These are phyloP conservation scores for Russula abietina DNA, from an alignment of 768 basidiomycete species.

Conservation along the genomic window DNA sequence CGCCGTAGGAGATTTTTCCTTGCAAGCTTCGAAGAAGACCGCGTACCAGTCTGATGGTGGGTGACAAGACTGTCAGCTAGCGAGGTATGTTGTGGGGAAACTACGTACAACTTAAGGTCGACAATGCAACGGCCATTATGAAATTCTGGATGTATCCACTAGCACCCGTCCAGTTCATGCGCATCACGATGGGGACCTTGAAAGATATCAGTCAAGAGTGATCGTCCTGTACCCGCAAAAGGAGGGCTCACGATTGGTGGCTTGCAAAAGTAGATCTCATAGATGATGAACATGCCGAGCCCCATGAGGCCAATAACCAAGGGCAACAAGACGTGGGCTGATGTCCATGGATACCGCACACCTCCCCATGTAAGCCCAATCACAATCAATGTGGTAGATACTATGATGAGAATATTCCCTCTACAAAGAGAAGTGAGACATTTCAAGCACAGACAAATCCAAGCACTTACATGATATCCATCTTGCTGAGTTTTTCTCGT, in stretches of 20 bases:
- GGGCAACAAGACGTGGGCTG: slow-evolving; percentile 37
- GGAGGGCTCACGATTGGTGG: slow-evolving; percentile 35
- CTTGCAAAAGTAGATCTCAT: too few species aligned
- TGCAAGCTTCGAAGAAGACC: too few species aligned
- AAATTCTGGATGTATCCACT: slow-evolving; percentile 36
- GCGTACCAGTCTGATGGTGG: too few species aligned
- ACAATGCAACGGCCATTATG: slow-evolving; percentile 25
- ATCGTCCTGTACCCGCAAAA: too few species aligned
- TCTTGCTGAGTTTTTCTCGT: too few species aligned
- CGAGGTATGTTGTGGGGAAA: too few species aligned
- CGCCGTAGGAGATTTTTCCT: too few species aligned
- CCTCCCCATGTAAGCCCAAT: too few species aligned
- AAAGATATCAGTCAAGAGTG: background rate
- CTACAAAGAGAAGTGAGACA: slow-evolving; percentile 26
- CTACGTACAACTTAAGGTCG: slow-evolving; percentile 21
- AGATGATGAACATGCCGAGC: too few species aligned
- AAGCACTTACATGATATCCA: too few species aligned
- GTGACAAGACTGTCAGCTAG: background rate
- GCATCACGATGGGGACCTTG: too few species aligned
- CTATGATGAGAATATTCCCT: slow-evolving; percentile 34
- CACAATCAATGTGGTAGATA: slow-evolving; percentile 28
- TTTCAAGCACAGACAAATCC: background rate
- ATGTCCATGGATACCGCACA: slow-evolving; percentile 38
- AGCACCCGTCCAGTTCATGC: too few species aligned
- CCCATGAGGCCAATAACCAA: slow-evolving; percentile 38